Evolutionary conservation across 2,329 filamentous ascomycete genomes (phyloP).

Genomic region (Penicillium brevicompactum): DNA sequence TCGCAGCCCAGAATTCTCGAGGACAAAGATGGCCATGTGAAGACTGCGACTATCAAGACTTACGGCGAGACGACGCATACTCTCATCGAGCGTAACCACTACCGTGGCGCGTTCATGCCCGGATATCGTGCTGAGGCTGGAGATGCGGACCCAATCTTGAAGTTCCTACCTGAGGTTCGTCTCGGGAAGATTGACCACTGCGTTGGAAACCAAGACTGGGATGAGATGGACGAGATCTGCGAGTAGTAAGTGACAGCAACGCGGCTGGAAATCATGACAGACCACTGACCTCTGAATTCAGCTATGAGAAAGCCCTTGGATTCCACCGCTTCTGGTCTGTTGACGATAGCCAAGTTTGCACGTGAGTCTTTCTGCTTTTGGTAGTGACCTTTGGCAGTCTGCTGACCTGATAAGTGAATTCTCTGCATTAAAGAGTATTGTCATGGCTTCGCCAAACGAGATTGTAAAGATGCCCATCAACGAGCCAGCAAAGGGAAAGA

Average conservation of each 20-base stretch:
- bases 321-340: constrained; percentile 99
- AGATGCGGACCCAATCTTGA: constrained; percentile 48
- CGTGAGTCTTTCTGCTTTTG: constrained; percentile 30
- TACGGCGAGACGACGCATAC: constrained; percentile 97
- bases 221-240: constrained; percentile 73
- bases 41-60: constrained; percentile 79
- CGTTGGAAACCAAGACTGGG: constrained; percentile 95
- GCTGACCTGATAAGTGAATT: constrained; percentile 60
- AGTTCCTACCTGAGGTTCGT: constrained; percentile 62
- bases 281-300: constrained; percentile 25
- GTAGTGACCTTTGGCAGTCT: not conserved
- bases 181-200: constrained; percentile 89
- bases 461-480: constrained; percentile 98
- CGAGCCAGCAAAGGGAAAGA: constrained; percentile 87
- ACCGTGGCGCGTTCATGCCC: constrained; percentile 78
- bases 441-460: constrained; percentile 85
- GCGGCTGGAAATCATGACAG: not conserved
- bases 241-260: constrained; percentile 52
- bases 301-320: constrained; percentile 84
- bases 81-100: constrained; percentile 71
- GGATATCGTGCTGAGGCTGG: constrained; percentile 67
- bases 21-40: constrained; percentile 67
- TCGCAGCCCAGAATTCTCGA: constrained; percentile 57
- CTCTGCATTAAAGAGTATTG: constrained; percentile 82
- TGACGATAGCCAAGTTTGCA: constrained; percentile 90